Percentiles rank a stretch among this genome's conserved stretches.
Evolutionary conservation across 2,329 filamentous ascomycete species (phyloP).

Genomic region (Ilyonectria sp.): DNA sequence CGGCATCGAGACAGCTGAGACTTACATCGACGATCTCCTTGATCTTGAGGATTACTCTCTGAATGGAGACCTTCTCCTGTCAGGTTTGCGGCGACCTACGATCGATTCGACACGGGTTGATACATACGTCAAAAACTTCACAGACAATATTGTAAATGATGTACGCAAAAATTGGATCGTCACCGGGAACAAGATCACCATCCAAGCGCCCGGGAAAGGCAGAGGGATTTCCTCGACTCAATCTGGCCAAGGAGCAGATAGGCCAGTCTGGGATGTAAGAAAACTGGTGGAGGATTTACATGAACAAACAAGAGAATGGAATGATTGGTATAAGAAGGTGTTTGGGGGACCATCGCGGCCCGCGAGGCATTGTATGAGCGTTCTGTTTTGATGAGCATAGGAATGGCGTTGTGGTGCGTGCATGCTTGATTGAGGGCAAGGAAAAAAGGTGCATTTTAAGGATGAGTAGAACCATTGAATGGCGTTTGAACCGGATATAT

Average conservation of each 20-base stretch:
- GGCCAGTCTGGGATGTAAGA: constrained; percentile 51
- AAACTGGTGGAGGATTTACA: constrained; percentile 52
- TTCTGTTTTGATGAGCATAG: constrained; percentile 49
- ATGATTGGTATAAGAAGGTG: constrained; percentile 50
- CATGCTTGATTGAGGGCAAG: not conserved
- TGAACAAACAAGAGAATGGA: constrained; percentile 53
- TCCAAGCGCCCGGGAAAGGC: constrained; percentile 56
- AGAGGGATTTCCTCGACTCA: constrained; percentile 52
- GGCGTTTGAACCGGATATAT: constrained; percentile 22
- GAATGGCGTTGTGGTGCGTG: constrained; percentile 38
- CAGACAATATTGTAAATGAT: constrained; percentile 60
- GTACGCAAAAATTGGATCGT: constrained; percentile 62
- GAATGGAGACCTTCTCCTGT: constrained; percentile 42
- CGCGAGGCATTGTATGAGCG: constrained; percentile 21
- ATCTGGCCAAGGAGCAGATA: constrained; percentile 53
- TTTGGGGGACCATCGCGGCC: constrained; percentile 29
- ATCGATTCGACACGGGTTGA: constrained; percentile 30
- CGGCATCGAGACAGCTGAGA: constrained; percentile 39
- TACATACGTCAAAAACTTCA: constrained; percentile 57
- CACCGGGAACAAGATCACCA: constrained; percentile 51
- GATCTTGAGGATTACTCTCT: constrained; percentile 36
- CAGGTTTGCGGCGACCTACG: constrained; percentile 32
- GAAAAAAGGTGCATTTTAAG: constrained; percentile 26
- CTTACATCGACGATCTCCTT: constrained; percentile 37
- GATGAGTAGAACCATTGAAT: constrained; percentile 21